Percentiles rank a stretch among this genome's conserved stretches.
phyloP scores from a whole-genome alignment of 176 grass and related monocot genomes.

The Triticum turgidum region DNA sequence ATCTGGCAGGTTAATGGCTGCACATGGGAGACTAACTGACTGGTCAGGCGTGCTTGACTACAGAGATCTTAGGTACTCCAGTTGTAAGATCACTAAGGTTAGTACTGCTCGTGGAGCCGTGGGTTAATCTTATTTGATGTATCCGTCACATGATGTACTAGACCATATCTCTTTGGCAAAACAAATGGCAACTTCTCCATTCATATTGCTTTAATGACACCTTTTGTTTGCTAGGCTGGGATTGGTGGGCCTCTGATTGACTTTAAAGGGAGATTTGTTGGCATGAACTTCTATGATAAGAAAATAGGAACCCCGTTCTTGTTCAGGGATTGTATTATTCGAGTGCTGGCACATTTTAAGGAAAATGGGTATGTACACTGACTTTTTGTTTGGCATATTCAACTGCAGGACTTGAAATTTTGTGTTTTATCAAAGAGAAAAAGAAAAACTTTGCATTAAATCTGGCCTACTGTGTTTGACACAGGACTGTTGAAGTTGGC shows the following conservation, averaged over 20 bases:
- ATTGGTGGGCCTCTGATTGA: slow-evolving; percentile 24
- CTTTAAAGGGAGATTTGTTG: slow-evolving; percentile 2
- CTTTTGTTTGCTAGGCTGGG: slow-evolving; percentile 21
- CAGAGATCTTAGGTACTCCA: background rate
- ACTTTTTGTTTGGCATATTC: background rate
- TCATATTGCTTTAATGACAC: background rate
- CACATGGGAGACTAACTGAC: background rate
- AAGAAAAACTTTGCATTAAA: background rate
- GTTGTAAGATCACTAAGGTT: slow-evolving; percentile 27
- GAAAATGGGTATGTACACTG: background rate
- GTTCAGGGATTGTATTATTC: background rate
- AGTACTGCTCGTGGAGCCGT: background rate
- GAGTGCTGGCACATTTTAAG: background rate
- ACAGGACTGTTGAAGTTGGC: background rate
- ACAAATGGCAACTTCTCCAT: background rate
- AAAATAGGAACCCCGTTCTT: slow-evolving; percentile 19
- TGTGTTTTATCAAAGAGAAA: background rate
- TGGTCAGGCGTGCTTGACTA: background rate
- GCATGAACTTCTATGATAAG: slow-evolving; percentile 28
- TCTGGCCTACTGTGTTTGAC: background rate
- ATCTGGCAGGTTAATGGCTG: slow-evolving; percentile 3
- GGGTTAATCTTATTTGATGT: background rate
- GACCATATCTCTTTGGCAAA: background rate
- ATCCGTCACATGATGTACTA: background rate
- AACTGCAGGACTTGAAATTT: background rate